Evolutionary conservation across 1,284 basidiomycete genomes (phyloP).

Genomic region (Rhodotorula sp.): DNA sequence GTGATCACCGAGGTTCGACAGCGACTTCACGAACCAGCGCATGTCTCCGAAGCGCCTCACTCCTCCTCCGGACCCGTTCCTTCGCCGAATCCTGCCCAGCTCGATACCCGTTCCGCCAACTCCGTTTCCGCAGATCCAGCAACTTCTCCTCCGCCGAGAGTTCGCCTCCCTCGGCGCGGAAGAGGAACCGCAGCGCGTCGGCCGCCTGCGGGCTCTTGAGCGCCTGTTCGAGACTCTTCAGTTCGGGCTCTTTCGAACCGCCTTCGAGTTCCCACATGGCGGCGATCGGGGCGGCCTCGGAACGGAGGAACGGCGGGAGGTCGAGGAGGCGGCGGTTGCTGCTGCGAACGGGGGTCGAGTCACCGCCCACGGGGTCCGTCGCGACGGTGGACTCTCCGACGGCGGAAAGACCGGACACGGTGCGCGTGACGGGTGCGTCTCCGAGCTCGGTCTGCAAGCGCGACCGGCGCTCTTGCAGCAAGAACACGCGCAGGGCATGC

Average conservation of each 20-base stretch:
- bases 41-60: background rate
- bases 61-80: background rate
- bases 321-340: background rate
- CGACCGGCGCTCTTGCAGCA: conserved; percentile 13
- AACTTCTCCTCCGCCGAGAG: background rate
- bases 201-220: conserved; percentile 19
- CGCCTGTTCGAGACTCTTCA: conserved; percentile 20
- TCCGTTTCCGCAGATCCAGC: background rate
- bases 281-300: conserved; percentile 32
- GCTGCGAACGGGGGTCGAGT: background rate
- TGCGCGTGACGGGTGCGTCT: background rate
- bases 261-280: conserved; percentile 34
- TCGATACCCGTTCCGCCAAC: background rate
- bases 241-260: conserved; percentile 18
- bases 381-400: background rate
- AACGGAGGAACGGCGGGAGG: conserved; percentile 14
- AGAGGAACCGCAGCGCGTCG: conserved; percentile 16
- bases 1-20: too few species aligned
- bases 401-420: background rate
- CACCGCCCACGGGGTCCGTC: background rate
- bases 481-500: conserved; percentile 28
- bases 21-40: background rate
- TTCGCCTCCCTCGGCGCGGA: conserved; percentile 8
- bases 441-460: conserved; percentile 17
- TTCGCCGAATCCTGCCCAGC: background rate